Evolutionary conservation across 768 basidiomycete species (phyloP).

Genomic region (Rhizopogon roseolus): DNA sequence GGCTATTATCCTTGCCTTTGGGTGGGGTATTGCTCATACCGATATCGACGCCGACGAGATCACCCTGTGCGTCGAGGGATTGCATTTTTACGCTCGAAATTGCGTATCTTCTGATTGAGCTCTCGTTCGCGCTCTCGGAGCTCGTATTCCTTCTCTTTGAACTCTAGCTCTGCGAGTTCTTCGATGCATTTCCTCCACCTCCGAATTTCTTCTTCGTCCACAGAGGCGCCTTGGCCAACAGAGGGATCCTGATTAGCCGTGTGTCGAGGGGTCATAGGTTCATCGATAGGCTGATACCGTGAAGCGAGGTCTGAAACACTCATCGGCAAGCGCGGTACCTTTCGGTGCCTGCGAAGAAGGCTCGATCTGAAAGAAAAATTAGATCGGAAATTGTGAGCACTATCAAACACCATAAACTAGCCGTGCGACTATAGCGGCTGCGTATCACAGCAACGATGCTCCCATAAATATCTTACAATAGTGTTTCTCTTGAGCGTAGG

Average conservation of each 20-base stretch:
- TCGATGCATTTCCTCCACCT: slow-evolving; percentile 38
- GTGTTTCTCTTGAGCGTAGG: slow-evolving; percentile 86
- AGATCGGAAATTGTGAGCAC: background rate
- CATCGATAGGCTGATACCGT: slow-evolving; percentile 49
- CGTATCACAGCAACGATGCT: slow-evolving; percentile 69
- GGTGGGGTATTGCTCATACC: too few species aligned
- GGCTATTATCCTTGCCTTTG: too few species aligned
- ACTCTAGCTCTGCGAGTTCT: slow-evolving; percentile 47
- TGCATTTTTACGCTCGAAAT: slow-evolving; percentile 47
- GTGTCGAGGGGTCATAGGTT: slow-evolving; percentile 38
- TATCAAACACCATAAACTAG: slow-evolving; percentile 28
- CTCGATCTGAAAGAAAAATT: slow-evolving; percentile 37
- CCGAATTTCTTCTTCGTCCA: slow-evolving; percentile 21
- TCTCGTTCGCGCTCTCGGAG: slow-evolving; percentile 51
- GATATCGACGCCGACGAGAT: too few species aligned
- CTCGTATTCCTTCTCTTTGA: too few species aligned
- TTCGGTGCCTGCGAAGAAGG: slow-evolving; percentile 50
- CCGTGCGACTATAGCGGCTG: slow-evolving; percentile 53
- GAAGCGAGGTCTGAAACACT: slow-evolving; percentile 63
- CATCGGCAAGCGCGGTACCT: slow-evolving; percentile 60
- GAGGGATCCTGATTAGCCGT: slow-evolving; percentile 19
- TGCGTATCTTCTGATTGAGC: slow-evolving; percentile 47
- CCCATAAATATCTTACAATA: slow-evolving; percentile 53
- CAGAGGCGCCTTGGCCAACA: slow-evolving; percentile 7
- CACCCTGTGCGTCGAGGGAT: slow-evolving; percentile 30